Base-by-base conservation (phyloP, 164 flowering plant genomes). In the Nelumbo lutea region DNA sequence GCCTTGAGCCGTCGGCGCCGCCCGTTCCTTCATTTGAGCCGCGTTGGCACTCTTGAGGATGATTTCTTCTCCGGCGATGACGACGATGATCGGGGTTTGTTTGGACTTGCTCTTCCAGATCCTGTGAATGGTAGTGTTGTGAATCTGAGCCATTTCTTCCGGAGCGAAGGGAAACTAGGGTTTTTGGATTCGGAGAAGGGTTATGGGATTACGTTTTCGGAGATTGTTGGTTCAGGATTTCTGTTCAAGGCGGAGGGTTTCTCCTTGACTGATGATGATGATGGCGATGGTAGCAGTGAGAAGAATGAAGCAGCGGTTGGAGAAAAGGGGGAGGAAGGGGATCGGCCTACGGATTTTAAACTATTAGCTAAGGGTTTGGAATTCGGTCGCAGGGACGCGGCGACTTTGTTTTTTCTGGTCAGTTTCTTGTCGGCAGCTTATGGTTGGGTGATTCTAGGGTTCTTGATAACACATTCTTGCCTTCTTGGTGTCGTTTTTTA, bases 361-460 rank as follows among this genome's bases (percentile, higher is more conserved):
- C 73, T 87, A 44, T 78, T 89, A 53, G 61, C 84, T 0, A 84
- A 80, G 66, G 89, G 92, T 3, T 73, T 95, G 42, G 88, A 88
- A 73, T 67, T 89, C 1, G 90, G 89, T 41, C 78, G 85, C 1
- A 79, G 81, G 0, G 97, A 95, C 44, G 86, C 90, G 0, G 86
- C 89, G 7, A 80, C 85, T 1, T 76, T 92, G 79, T 76, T 96
- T 58, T 86, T 84, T 67, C 80, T 96, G 15, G 87, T 90, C 68
- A 83, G 85, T 64, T 78, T 88, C 52, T 71, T 96, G 41, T 86
- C 97, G 1, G 91, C 87, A 1, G 90, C 92, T 8, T 93, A 90
- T 72, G 88, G 90, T 3, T 91, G 96, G 92, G 88, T 88, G 70
- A 86, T 96, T 69, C 77, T 91, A n/a, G 96, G 88, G 69, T 96